A percentile compares a stretch with the other conserved stretches of the same genome.
Evolutionary conservation across 2,329 filamentous ascomycete genomes (phyloP).

Genomic region (Penicillium vulpinum): DNA sequence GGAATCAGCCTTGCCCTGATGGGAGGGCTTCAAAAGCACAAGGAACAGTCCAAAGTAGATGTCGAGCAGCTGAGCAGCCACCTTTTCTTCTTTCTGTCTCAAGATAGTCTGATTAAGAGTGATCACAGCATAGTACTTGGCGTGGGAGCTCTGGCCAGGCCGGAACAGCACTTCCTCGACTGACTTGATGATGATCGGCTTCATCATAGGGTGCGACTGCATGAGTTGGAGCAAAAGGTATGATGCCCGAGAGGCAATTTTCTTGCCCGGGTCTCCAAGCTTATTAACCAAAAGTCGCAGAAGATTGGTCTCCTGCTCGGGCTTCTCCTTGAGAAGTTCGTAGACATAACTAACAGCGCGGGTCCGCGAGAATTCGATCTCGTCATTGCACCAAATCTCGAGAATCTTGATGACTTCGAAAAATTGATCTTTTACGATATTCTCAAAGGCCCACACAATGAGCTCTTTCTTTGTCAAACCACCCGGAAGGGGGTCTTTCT

Average conservation of each 20-base stretch:
- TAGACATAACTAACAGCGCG: slow-evolving; percentile 89
- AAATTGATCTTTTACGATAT: slow-evolving; percentile 91
- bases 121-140: slow-evolving; percentile 94
- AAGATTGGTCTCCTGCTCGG: slow-evolving; percentile 94
- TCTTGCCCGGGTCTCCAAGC: slow-evolving; percentile 89
- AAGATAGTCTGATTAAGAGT: slow-evolving; percentile 96
- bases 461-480: slow-evolving; percentile 74
- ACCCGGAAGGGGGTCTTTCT: slow-evolving; percentile 69
- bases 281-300: slow-evolving; percentile 92
- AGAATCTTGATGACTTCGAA: slow-evolving; percentile 91
- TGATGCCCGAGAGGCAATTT: slow-evolving; percentile 90
- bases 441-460: slow-evolving; percentile 86
- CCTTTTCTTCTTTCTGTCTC: slow-evolving; percentile 75
- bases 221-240: slow-evolving; percentile 92
- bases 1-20: slow-evolving; percentile 35
- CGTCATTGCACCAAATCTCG: slow-evolving; percentile 90
- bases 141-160: slow-evolving; percentile 80
- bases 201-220: slow-evolving; percentile 89
- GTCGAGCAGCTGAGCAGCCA: slow-evolving; percentile 77
- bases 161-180: slow-evolving; percentile 89
- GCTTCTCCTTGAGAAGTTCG: slow-evolving; percentile 89
- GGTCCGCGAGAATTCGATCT: slow-evolving; percentile 88
- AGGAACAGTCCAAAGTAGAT: slow-evolving; percentile 94
- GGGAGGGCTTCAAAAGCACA: slow-evolving; percentile 66
- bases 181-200: slow-evolving; percentile 76